These are phyloP conservation scores for Sphaerulina musiva DNA, from an alignment of 2,329 filamentous ascomycete genomes.

Conservation along the genomic window DNA sequence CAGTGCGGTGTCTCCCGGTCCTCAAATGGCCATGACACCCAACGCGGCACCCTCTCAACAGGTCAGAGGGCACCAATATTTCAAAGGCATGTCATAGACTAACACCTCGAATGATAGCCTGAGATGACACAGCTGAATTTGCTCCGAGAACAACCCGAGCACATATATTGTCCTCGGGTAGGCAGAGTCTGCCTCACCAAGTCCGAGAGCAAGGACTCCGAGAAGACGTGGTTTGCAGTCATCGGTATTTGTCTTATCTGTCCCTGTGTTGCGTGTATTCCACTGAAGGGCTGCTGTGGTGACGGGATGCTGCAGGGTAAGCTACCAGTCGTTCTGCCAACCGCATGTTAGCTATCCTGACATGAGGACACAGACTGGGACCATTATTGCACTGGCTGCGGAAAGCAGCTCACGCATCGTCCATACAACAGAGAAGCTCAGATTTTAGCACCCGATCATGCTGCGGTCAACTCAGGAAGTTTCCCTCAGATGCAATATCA, in stretches of 20 bases:
- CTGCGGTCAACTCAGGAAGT: background rate
- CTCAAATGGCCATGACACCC: slow-evolving; percentile 11
- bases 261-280: slow-evolving; percentile 10
- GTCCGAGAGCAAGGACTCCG: slow-evolving; percentile 12
- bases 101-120: background rate
- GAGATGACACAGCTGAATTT: slow-evolving; percentile 2
- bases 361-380: slow-evolving; percentile 7
- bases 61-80: background rate
- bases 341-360: background rate
- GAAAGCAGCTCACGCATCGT: slow-evolving; percentile 14
- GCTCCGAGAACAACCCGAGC: slow-evolving; percentile 7
- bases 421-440: slow-evolving; percentile 12
- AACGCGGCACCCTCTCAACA: slow-evolving; percentile 9
- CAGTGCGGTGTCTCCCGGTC: background rate
- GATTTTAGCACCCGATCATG: slow-evolving; percentile 8
- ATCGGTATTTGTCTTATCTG: slow-evolving; percentile 8
- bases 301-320: slow-evolving; percentile 11
- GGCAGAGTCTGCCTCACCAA: slow-evolving; percentile 4
- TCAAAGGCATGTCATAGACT: background rate
- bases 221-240: slow-evolving; percentile 12
- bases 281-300: slow-evolving; percentile 13
- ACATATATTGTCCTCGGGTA: slow-evolving; percentile 8
- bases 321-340: background rate
- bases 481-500: slow-evolving; percentile 1
- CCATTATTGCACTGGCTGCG: slow-evolving; percentile 15